Evolutionary conservation across 2,329 filamentous ascomycete species (phyloP), one percentile per base, ranked within the genome.

Genomic region (Eurotiales sp.): DNA sequence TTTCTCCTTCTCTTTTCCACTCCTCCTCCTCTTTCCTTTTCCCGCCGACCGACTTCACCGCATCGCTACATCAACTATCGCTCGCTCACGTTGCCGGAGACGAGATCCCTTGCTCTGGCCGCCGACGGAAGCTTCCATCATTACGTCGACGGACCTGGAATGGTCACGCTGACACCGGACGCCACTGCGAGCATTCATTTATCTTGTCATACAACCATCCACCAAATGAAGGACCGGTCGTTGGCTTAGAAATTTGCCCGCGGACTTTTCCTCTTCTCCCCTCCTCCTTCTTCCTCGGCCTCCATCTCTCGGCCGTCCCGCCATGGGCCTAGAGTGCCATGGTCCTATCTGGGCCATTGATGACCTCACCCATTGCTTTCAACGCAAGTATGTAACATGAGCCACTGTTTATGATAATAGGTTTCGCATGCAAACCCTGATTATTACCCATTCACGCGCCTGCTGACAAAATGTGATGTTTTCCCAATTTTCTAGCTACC

Each of bases 361-460:
- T 66, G 83, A 86, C 68, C 77, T 86, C 61, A 80, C 80, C 40
- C 63, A 59, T 52, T 86, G 83, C 64, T 84, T 86, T 59, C 77
- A 82, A 64, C 75, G 73, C 68, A 76, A 73, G 76, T 78, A 65
- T 61, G 75, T 51, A 46, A 56, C 47, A 8, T 19, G 23, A 32
- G 15, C 10, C 23, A n/a, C n/a, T n/a, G n/a, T n/a, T n/a, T n/a
- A n/a, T n/a, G n/a, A n/a, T n/a, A n/a, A n/a, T n/a, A n/a, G n/a
- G n/a, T 23, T 43, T n/a, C 1, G n/a, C 21, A 25, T 6, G 21
- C 11, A 11, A 15, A 4, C 17, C n/a, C n/a, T n/a, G n/a, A n/a
- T n/a, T n/a, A n/a, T n/a, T n/a, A n/a, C n/a, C n/a, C n/a, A 23
- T 36, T 27, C 22, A 27, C 25, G 11, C 34, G 40, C n/a, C 42